Evolutionary conservation across 768 basidiomycete species (phyloP), one percentile per base, ranked within the genome.

Genomic region (Tephrocybe sp.): DNA sequence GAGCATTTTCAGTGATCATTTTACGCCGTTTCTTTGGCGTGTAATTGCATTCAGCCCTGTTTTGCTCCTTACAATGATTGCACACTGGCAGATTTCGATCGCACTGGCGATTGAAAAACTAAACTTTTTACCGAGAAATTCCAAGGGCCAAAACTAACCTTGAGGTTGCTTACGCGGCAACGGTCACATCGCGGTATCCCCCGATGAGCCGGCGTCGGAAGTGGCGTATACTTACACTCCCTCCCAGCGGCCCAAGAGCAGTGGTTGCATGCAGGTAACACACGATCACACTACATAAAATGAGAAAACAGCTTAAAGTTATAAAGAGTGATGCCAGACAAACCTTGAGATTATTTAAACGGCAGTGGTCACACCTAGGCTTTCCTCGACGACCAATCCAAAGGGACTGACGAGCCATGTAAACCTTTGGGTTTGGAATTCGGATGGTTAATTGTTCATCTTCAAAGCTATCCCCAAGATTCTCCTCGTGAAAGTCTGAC

Each of bases 301-400:
- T 47, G 42, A 55, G 37, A 42, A 30, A 41, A 47, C 46, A 42
- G 44, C 33, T 23, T 9, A 31, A 15, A 27, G n/a, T n/a, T n/a
- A n/a, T n/a, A n/a, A 33, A 19, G 22, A n/a, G n/a, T 38, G 37
- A 19, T 38, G 6, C 3, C 16, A 6, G 47, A 70, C 80, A 59
- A 48, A 84, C 85, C 72, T 86, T 87, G 52, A 86, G 70, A 68
- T 87, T 87, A 61, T 82, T 82, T 48, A 79, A 60, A 25, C 85
- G 82, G 67, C 85, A 87, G 57, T 84, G 78, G 68, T 87, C 85
- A 59, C 85, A 87, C 42, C 85, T 75, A 56, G 85, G 84, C 60
- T 87, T 87, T 44, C 85, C 85, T 67, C 85, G 74, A 50, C 83
- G 77, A 50, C 84, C 84, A 54, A 85, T 84, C 85, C 85, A 87